These are phyloP conservation scores for Clonostachys byssicola DNA, from an alignment of 2,329 filamentous ascomycete species.

Conservation along the genomic window DNA sequence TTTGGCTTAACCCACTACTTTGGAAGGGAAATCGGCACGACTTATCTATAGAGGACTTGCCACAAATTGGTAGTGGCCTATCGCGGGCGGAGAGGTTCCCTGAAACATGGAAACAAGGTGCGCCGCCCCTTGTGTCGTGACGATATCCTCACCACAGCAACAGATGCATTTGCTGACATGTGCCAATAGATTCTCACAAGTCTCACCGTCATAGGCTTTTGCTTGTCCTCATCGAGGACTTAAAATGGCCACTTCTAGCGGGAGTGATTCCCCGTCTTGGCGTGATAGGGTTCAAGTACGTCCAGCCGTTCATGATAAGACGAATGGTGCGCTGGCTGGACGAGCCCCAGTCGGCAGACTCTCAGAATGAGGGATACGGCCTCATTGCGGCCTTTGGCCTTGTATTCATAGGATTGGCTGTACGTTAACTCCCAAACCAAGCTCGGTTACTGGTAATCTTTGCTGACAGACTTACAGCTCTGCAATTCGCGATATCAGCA, in stretches of 20 bases:
- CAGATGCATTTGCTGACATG: neutral
- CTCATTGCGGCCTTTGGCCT: constrained; percentile 16
- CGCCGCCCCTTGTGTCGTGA: neutral
- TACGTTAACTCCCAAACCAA: constrained; percentile 1
- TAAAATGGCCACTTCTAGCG: constrained; percentile 3
- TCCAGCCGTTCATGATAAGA: constrained; percentile 17
- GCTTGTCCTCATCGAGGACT: too few relatives aligned
- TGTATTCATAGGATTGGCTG: constrained; percentile 15
- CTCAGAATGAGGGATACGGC: constrained; percentile 5
- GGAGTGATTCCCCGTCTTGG: constrained; percentile 9
- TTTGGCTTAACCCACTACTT: constrained; percentile 48
- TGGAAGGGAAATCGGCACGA: constrained; percentile 14
- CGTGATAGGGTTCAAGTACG: constrained; percentile 15
- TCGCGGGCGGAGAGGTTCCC: constrained; percentile 7
- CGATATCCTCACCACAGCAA: neutral
- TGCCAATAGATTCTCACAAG: constrained; percentile 3
- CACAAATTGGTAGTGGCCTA: constrained; percentile 10
- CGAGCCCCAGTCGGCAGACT: constrained; percentile 6
- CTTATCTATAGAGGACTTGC: constrained; percentile 18
- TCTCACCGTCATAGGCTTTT: neutral
- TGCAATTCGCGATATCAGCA: constrained; percentile 3
- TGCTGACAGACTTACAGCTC: too few relatives aligned
- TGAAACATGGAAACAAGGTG: constrained; percentile 11
- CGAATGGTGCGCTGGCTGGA: constrained; percentile 10
- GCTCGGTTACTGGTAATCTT: too few relatives aligned